Conservation (phyloP, 257 asterid species). For the Salvia rosmarinus region DNA sequence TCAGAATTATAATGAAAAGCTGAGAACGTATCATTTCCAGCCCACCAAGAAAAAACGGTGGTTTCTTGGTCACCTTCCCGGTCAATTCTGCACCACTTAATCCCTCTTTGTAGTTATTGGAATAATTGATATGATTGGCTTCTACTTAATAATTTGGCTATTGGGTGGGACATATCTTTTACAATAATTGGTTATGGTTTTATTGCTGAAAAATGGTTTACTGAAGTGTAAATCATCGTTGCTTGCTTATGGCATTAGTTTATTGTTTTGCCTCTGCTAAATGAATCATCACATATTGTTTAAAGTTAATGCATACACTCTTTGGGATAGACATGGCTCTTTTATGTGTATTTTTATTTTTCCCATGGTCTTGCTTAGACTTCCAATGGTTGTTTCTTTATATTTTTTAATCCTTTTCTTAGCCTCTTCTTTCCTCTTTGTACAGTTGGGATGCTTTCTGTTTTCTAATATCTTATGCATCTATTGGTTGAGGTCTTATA, state of each 20-base stretch:
- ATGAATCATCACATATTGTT: neutral
- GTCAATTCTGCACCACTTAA: too few species aligned
- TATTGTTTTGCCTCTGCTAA: slow-evolving; percentile 3
- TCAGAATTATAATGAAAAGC: neutral
- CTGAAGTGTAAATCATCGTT: neutral
- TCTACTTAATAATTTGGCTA: neutral
- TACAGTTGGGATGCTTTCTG: slow-evolving; percentile 9
- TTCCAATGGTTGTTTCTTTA: neutral
- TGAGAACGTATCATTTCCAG: neutral
- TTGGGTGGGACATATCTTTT: neutral
- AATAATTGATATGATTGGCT: neutral
- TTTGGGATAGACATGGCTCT: neutral
- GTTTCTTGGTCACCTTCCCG: too few species aligned
- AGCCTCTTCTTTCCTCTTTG: slow-evolving; percentile 17
- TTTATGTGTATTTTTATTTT: neutral
- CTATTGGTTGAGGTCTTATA: slow-evolving; percentile 46
- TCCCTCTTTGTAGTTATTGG: too few species aligned
- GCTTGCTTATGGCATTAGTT: slow-evolving; percentile 1
- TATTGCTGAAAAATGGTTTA: neutral
- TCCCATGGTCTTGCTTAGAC: slow-evolving; percentile 16
- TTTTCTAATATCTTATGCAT: slow-evolving; percentile 35
- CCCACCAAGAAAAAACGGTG: too few species aligned
- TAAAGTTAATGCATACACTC: slow-evolving; percentile 2
- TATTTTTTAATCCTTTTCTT: slow-evolving; percentile 17
- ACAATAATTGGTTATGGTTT: neutral